phyloP scores from a whole-genome alignment of 2,329 filamentous ascomycete genomes.

The Penicillium janthinellum region DNA sequence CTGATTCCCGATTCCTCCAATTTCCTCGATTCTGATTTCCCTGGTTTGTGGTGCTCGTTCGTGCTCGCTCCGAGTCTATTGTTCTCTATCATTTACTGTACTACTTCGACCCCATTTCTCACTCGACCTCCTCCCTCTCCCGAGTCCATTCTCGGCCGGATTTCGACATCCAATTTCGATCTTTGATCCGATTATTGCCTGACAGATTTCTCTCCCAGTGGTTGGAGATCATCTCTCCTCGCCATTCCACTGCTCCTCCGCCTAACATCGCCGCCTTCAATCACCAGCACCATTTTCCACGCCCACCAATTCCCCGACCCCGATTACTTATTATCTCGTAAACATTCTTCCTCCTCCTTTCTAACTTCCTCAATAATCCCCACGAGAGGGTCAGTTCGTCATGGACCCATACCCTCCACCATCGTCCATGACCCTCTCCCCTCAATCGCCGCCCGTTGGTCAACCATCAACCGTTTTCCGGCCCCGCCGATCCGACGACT shows the following conservation, averaged over 20 bases:
- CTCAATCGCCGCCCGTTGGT: constrained; percentile 20
- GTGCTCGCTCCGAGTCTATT: not conserved
- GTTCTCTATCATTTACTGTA: not conserved
- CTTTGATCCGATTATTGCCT: not conserved
- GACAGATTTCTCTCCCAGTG: not conserved
- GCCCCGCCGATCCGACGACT: constrained; percentile 41
- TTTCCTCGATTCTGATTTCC: not conserved
- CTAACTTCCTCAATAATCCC: not conserved
- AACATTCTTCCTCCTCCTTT: not conserved
- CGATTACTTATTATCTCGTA: not conserved
- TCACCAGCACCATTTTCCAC: not conserved
- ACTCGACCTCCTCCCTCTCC: not conserved
- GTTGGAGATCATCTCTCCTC: not conserved
- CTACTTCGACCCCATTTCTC: too few relatives aligned
- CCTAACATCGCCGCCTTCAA: not conserved
- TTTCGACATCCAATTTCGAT: not conserved
- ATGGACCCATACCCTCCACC: constrained; percentile 23
- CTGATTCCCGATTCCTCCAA: not conserved
- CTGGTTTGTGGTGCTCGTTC: not conserved
- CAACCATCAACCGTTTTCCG: constrained; percentile 30
- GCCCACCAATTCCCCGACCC: not conserved
- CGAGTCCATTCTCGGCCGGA: not conserved
- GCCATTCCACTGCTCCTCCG: not conserved
- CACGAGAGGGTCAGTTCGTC: constrained; percentile 4
- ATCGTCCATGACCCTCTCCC: constrained; percentile 14